Percentiles rank a stretch among this genome's conserved stretches.
Evolutionary conservation across 176 grass and related monocot genomes (phyloP).

Genomic region (Oryza brachyantha): DNA sequence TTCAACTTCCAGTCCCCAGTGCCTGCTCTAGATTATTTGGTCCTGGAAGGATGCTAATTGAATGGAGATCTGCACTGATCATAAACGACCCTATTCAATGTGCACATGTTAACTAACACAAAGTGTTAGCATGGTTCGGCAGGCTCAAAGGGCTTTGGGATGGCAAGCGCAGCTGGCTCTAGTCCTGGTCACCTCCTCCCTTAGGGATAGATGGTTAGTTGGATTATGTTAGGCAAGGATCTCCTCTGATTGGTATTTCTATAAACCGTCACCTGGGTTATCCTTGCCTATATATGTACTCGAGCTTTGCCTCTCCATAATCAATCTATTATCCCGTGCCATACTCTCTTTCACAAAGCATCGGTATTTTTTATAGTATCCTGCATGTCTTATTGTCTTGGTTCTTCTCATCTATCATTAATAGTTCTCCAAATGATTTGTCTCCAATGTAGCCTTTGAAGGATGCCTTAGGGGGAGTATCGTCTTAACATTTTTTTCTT

Average conservation of each 20-base stretch:
- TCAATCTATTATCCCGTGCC: too few species aligned
- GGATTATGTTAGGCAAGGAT: too few species aligned
- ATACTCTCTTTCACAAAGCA: too few species aligned
- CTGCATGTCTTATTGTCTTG: background rate
- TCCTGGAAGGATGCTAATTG: background rate
- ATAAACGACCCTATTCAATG: background rate
- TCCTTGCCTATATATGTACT: too few species aligned
- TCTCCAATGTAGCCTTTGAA: background rate
- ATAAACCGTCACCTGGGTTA: too few species aligned
- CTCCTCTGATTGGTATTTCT: too few species aligned
- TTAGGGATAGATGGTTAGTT: too few species aligned
- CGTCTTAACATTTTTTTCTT: constrained; percentile 33
- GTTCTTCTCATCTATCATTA: background rate
- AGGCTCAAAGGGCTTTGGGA: too few species aligned
- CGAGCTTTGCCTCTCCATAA: too few species aligned
- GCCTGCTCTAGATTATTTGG: background rate
- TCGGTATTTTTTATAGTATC: constrained; percentile 11
- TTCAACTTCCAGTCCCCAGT: background rate
- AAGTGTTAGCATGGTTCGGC: too few species aligned
- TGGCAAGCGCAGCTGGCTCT: too few species aligned
- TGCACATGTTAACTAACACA: background rate
- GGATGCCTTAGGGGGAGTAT: background rate
- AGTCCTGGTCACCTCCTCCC: too few species aligned
- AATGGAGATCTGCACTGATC: background rate
- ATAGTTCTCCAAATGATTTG: background rate